A percentile compares a stretch with the other conserved stretches of the same genome.
phyloP scores from a whole-genome alignment of 768 basidiomycete genomes.

The Suillus clintonianus region DNA sequence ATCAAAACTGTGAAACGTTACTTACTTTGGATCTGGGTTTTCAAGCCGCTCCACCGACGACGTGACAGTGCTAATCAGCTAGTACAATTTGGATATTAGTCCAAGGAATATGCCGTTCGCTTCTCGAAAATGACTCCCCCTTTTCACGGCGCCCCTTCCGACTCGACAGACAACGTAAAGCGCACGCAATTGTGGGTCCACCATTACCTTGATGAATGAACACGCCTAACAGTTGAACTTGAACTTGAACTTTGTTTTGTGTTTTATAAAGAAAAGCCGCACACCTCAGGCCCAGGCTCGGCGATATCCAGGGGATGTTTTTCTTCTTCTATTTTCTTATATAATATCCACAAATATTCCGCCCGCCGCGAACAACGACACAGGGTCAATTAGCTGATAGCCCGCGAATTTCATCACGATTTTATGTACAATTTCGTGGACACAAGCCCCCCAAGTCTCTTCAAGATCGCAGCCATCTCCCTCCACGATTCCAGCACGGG shows the following conservation, averaged over 20 bases:
- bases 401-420: neutral
- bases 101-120: neutral
- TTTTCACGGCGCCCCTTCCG: neutral
- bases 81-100: neutral
- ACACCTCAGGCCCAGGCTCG: too few relatives aligned
- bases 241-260: neutral
- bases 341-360: neutral
- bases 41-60: neutral
- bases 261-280: neutral
- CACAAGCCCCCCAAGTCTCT: neutral
- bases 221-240: neutral
- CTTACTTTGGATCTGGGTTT: neutral
- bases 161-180: neutral
- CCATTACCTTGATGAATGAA: neutral
- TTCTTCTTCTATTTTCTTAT: too few relatives aligned
- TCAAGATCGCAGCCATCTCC: slow-evolving; percentile 25
- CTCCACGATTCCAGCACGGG: slow-evolving; percentile 30
- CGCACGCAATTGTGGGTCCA: neutral
- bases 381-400: neutral
- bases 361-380: neutral
- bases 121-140: neutral
- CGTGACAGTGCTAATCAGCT: neutral
- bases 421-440: slow-evolving; percentile 1
- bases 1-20: neutral
- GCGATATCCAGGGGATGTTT: too few relatives aligned